Base-by-base conservation (phyloP, 2,329 filamentous ascomycete genomes). In the Sordariomycetes sp. region DNA sequence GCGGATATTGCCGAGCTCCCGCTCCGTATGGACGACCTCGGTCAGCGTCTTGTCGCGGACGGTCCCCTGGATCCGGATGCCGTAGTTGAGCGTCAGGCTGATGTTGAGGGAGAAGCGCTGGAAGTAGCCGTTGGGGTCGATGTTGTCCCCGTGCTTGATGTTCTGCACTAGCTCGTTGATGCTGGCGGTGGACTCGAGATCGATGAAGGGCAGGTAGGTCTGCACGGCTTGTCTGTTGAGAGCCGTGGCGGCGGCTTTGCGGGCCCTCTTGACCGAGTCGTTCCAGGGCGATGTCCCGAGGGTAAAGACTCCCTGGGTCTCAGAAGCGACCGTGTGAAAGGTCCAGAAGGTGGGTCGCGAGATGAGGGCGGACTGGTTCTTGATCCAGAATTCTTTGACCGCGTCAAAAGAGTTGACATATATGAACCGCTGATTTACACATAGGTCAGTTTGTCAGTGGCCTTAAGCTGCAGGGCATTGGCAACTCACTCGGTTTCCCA, bases 281-380 rank as follows among this genome's bases (percentile, higher is more conserved):
- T 92, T 87, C 86, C 89, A 93, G 0, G 89, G 89, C 0, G 88
- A 91, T 0, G 89, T 90, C 1, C 89, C 89, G 60, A 94, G 90
- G 0, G 89, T 93, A 70, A 90, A 88, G 6, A 43, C 40, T n/a
- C 88, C 88, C 64, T 90, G 86, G 0, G 86, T 88, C 35, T 79
- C 83, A 1, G 88, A 90, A 3, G 91, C 86, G 3, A 92, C 86
- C 4, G 80, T 88, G 70, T 92, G 89, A 70, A 92, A 93, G 1
- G 89, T 93, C 70, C 92, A 88, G 53, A 91, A 81, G 22, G 78
- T 89, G 0, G 89, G 89, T 2, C 89, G 81, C 0, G 87, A 91
- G 64, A 91, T 90, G 59, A 92, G 74, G 0, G 88, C 80, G 0
- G 88, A 89, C 65, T 91, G 88, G 64, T 93, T 85, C 11, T 83